phyloP scores from a whole-genome alignment of 257 asterid genomes.

The Solanum tarijense region DNA sequence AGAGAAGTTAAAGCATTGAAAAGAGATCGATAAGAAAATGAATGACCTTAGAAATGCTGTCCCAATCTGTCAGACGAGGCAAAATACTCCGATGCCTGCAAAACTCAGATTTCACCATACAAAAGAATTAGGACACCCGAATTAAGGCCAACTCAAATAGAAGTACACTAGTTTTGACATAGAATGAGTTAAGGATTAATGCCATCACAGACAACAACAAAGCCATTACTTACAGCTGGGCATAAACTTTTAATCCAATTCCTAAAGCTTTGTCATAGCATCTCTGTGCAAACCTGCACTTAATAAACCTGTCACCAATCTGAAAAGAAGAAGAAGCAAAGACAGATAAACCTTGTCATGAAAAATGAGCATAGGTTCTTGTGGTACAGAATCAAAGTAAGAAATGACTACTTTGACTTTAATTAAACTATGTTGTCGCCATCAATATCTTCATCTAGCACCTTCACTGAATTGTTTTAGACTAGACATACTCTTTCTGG shows the following conservation, averaged over 20 bases:
- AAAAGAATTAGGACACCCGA: not conserved
- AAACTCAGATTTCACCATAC: conserved; percentile 7
- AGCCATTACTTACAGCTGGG: conserved; percentile 39
- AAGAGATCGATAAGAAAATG: not conserved
- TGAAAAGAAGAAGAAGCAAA: conserved; percentile 12
- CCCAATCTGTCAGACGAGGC: conserved; percentile 82
- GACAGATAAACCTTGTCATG: not conserved
- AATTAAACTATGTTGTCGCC: not conserved
- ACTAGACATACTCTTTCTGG: not conserved
- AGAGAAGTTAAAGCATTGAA: not conserved
- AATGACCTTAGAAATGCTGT: conserved; percentile 61
- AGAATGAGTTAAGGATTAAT: not conserved
- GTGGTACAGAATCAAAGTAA: not conserved
- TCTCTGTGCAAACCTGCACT: conserved; percentile 55
- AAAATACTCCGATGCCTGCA: conserved; percentile 61
- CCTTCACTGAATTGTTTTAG: not conserved
- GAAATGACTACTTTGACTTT: not conserved
- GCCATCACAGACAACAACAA: not conserved
- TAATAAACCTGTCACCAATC: conserved; percentile 86
- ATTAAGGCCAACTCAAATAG: not conserved
- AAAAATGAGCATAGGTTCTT: not conserved
- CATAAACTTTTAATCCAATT: conserved; percentile 68
- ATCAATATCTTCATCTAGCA: not conserved
- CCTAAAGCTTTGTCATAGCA: conserved; percentile 64
- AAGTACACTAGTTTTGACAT: not conserved